Evolutionary conservation across 495 filamentous ascomycete species (phyloP).

Genomic region (Daldinia childiae): DNA sequence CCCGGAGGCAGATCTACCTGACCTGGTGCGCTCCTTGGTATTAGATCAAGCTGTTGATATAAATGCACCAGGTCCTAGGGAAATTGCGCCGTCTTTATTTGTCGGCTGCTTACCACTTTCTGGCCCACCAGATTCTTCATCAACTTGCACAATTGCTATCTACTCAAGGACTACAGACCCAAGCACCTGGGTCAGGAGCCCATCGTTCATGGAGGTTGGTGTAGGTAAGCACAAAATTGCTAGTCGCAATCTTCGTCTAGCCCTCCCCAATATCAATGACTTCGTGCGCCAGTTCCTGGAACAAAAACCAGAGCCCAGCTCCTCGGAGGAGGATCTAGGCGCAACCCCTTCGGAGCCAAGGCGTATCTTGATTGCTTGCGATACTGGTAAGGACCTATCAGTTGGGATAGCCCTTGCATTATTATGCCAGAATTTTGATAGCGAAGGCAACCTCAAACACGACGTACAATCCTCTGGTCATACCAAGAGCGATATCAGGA

Average conservation of each 20-base stretch:
- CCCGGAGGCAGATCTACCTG: slow-evolving; percentile 70
- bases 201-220: slow-evolving; percentile 66
- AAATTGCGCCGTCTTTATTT: slow-evolving; percentile 48
- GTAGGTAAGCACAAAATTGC: slow-evolving; percentile 74
- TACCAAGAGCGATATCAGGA: slow-evolving; percentile 79
- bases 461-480: slow-evolving; percentile 51
- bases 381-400: slow-evolving; percentile 54
- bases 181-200: slow-evolving; percentile 47
- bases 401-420: slow-evolving; percentile 61
- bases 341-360: slow-evolving; percentile 4
- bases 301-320: not conserved
- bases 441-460: slow-evolving; percentile 42
- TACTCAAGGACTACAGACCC: slow-evolving; percentile 47
- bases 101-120: slow-evolving; percentile 43
- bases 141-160: slow-evolving; percentile 46
- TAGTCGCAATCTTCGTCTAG: slow-evolving; percentile 74
- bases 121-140: slow-evolving; percentile 11
- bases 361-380: slow-evolving; percentile 52
- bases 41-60: slow-evolving; percentile 30
- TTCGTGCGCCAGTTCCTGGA: slow-evolving; percentile 52
- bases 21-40: slow-evolving; percentile 67
- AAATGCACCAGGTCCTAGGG: slow-evolving; percentile 45
- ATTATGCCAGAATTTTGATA: slow-evolving; percentile 54
- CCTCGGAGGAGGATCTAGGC: slow-evolving; percentile 5
- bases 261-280: slow-evolving; percentile 65